Evolutionary conservation across 78 protist species (phyloP).

Genomic region (Dictyostelium intermedium): DNA sequence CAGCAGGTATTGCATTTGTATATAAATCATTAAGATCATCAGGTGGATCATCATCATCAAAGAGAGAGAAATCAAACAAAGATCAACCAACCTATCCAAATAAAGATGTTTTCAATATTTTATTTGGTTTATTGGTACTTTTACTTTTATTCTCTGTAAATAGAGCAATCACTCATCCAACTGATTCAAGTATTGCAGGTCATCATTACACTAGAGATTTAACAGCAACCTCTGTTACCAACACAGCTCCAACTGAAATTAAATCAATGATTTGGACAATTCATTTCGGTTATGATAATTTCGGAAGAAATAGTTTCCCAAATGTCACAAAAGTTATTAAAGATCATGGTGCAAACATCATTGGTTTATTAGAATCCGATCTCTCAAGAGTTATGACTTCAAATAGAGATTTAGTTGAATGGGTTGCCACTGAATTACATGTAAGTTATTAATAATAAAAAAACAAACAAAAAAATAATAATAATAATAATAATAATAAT

Average conservation of each 20-base stretch:
- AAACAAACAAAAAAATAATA: too few relatives aligned
- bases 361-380: conserved; percentile 72
- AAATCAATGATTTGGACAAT: conserved; percentile 78
- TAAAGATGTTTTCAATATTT: conserved; percentile 27
- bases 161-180: conserved; percentile 58
- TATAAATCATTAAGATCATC: not conserved
- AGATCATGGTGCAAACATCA: conserved; percentile 50
- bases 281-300: conserved; percentile 74
- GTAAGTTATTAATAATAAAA: not conserved
- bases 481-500: too few relatives aligned
- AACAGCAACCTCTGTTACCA: not conserved
- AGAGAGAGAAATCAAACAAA: not conserved
- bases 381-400: conserved; percentile 63
- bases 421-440: conserved; percentile 59
- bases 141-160: conserved; percentile 51
- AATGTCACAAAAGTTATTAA: conserved; percentile 51
- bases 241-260: conserved; percentile 42
- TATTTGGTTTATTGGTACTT: conserved; percentile 31
- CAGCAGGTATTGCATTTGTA: conserved; percentile 12
- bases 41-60: not conserved
- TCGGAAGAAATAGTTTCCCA: conserved; percentile 69
- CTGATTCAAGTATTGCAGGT: conserved; percentile 53
- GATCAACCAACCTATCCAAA: conserved; percentile 16
- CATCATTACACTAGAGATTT: conserved; percentile 19
- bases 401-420: conserved; percentile 70